Base-by-base conservation (phyloP, 495 filamentous ascomycete genomes). In the Penicillium egyptiacum region DNA sequence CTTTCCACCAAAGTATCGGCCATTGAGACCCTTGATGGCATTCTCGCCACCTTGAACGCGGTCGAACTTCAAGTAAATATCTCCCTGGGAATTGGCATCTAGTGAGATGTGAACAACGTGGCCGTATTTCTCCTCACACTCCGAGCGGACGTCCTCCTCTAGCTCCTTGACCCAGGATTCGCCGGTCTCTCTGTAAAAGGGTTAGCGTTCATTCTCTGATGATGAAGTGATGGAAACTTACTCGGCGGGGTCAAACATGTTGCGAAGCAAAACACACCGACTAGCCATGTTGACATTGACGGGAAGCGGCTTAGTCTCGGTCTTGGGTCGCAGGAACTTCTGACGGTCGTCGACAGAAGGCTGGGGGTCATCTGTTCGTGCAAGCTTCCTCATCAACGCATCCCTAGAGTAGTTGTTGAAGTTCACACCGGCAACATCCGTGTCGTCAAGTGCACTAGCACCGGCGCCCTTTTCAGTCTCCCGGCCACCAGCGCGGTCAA, bases 351-450 rank as follows among this genome's bases (percentile, higher is more conserved):
- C 83, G 58, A 75, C 77, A 57, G 82, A 75, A 50, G 82, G 75
- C 28, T 83, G 77, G 51, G 89, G 83, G 68, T 96, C 92, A 82
- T 97, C 93, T 77, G 90, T 96, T 81, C 94, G 84, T 56, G 93
- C 94, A 71, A 98, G 89, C 76, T 96, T 96, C 72, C 90, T 85
- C 95, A 97, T 98, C 72, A 98, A 86, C 63, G 91, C 88, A 77
- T 97, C 92, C 75, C 95, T 88, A 81, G 88, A 93, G 78, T 95
- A 96, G 70, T 97, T 98, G 83, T 91, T 96, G 87, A 97, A 97
- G 74, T 97, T 98, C 70, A 98, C 92, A 69, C 95, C 95, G 30
- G 89, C 90, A 71, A 99, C 92, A 75, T 99, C 95, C 56, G 92
- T 96, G 69, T 99, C 95, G 75, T 99, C 95, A 51, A 99, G 79